These are phyloP conservation scores for Leptographium procerum DNA, from an alignment of 2,329 filamentous ascomycete genomes.

Conservation along the genomic window DNA sequence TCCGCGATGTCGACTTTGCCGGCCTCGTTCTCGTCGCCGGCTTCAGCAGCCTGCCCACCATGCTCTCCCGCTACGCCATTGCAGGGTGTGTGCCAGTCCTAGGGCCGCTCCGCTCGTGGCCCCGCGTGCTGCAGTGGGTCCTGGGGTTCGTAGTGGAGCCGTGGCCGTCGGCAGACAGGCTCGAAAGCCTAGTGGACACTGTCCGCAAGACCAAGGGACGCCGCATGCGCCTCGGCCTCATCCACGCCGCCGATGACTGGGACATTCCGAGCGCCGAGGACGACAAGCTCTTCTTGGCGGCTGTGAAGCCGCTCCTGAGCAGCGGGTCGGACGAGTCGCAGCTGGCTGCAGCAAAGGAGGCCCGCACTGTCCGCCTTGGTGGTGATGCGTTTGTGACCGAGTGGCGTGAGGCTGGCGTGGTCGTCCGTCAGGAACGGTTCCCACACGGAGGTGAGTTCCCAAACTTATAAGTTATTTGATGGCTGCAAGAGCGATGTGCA, in stretches of 20 bases:
- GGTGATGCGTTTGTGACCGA: constrained; percentile 36
- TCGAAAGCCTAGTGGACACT: constrained; percentile 43
- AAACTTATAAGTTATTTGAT: background rate
- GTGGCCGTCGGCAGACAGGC: constrained; percentile 63
- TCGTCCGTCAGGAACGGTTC: constrained; percentile 43
- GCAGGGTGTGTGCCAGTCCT: constrained; percentile 69
- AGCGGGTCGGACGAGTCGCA: constrained; percentile 15
- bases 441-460: constrained; percentile 39
- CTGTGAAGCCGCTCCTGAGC: constrained; percentile 28
- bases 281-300: constrained; percentile 49
- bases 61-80: constrained; percentile 69
- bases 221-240: constrained; percentile 51
- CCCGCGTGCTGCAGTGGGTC: constrained; percentile 50
- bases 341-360: constrained; percentile 26
- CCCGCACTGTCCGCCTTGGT: constrained; percentile 30
- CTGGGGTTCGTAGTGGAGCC: constrained; percentile 59
- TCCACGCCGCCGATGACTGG: constrained; percentile 71
- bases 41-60: constrained; percentile 62
- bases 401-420: constrained; percentile 32
- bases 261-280: constrained; percentile 72
- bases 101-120: constrained; percentile 59
- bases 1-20: constrained; percentile 55
- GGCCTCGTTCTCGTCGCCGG: constrained; percentile 69
- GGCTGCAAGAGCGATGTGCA: background rate
- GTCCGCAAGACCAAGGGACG: constrained; percentile 30